These are phyloP conservation scores for Talaromyces pinophilus DNA, from an alignment of 2,329 filamentous ascomycete species.

Conservation along the genomic window DNA sequence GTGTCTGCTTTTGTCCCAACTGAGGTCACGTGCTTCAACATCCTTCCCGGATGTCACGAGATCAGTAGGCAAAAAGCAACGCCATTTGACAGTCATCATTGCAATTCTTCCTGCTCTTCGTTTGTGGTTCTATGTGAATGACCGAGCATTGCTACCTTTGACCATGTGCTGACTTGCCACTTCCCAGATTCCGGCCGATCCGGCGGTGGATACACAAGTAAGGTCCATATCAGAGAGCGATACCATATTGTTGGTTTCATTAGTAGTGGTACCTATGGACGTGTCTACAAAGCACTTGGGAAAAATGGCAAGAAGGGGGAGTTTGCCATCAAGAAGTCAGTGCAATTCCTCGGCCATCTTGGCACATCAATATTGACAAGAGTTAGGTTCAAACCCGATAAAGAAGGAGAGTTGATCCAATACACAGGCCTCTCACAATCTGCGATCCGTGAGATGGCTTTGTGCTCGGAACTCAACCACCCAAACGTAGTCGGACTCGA, in stretches of 20 bases:
- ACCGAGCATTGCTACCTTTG: constrained; percentile 21
- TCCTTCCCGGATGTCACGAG: constrained; percentile 1
- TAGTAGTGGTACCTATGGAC: constrained; percentile 94
- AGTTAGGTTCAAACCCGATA: constrained; percentile 84
- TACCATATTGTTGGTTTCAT: constrained; percentile 99
- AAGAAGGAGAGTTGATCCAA: constrained; percentile 90
- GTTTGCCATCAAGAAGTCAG: constrained; percentile 96
- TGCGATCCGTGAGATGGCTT: constrained; percentile 93
- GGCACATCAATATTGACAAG: constrained; percentile 15
- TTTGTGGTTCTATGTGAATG: constrained; percentile 23
- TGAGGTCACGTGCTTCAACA: constrained; percentile 15
- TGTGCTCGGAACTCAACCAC: constrained; percentile 89
- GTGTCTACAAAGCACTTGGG: constrained; percentile 92
- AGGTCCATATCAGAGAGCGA: constrained; percentile 85
- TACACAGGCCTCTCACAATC: constrained; percentile 98
- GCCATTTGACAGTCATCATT: neutral
- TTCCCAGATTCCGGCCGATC: constrained; percentile 44
- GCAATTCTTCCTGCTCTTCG: neutral
- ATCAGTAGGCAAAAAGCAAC: neutral
- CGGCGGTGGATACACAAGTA: constrained; percentile 60
- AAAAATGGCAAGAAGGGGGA: constrained; percentile 73
- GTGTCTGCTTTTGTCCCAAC: neutral
- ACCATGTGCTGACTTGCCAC: constrained; percentile 30
- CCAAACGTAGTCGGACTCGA: constrained; percentile 85
- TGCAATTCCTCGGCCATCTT: constrained; percentile 19